Evolutionary conservation across 495 filamentous ascomycete genomes (phyloP).

Genomic region (Hypoxylon subgilvum): DNA sequence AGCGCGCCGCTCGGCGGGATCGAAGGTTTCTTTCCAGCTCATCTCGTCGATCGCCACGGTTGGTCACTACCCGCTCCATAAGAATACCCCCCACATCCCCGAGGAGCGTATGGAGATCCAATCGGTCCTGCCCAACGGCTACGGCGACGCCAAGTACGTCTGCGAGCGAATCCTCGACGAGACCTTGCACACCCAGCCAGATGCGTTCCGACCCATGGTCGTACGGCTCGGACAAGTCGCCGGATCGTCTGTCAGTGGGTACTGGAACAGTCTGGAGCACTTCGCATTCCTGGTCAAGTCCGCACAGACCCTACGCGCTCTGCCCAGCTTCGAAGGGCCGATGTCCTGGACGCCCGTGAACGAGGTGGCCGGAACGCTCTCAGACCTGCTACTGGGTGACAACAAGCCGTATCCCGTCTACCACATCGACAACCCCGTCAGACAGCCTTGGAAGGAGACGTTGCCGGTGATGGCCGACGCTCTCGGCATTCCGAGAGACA

Average conservation of each 20-base stretch:
- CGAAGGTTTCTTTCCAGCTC: slow-evolving; percentile 56
- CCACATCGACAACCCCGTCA: slow-evolving; percentile 57
- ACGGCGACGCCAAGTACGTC: slow-evolving; percentile 57
- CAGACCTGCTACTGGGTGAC: slow-evolving; percentile 29
- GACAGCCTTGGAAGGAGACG: slow-evolving; percentile 52
- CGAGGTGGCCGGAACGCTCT: slow-evolving; percentile 48
- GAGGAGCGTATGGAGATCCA: slow-evolving; percentile 45
- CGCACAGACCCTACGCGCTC: slow-evolving; percentile 50
- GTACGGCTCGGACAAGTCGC: slow-evolving; percentile 59
- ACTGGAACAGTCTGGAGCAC: slow-evolving; percentile 61
- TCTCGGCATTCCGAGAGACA: slow-evolving; percentile 43
- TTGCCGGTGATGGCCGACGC: slow-evolving; percentile 48
- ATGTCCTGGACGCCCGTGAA: slow-evolving; percentile 60
- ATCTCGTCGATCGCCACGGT: slow-evolving; percentile 62
- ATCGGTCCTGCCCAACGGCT: slow-evolving; percentile 53
- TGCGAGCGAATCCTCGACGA: slow-evolving; percentile 59
- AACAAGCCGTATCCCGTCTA: slow-evolving; percentile 48
- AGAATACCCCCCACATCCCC: slow-evolving; percentile 40
- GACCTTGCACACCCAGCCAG: slow-evolving; percentile 53
- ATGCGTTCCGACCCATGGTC: slow-evolving; percentile 51
- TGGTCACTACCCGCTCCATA: slow-evolving; percentile 48
- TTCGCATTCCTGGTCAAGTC: slow-evolving; percentile 59
- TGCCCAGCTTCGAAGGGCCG: slow-evolving; percentile 52
- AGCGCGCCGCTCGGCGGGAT: not conserved
- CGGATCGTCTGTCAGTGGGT: slow-evolving; percentile 54